Percentiles rank a stretch among this genome's conserved stretches.
phyloP scores from a whole-genome alignment of 2,329 filamentous ascomycete species.

The Botrytis hyacinthi region DNA sequence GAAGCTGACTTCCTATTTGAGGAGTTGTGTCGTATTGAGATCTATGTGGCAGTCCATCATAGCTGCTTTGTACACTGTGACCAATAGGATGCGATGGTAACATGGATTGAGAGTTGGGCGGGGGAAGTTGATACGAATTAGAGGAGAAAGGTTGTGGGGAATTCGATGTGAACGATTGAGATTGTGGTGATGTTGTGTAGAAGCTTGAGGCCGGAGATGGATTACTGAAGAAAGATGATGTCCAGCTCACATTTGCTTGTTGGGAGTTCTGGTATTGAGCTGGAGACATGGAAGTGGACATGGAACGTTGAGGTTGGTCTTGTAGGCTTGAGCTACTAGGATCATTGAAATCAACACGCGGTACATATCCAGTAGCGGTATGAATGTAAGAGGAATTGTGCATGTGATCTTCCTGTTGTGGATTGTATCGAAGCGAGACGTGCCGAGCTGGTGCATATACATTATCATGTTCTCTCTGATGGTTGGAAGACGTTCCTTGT shows the following conservation, averaged over 20 bases:
- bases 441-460: constrained; percentile 19
- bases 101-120: constrained; percentile 14
- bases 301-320: constrained; percentile 25
- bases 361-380: constrained; percentile 10
- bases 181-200: constrained; percentile 31
- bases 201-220: constrained; percentile 23
- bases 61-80: neutral
- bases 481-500: constrained; percentile 6
- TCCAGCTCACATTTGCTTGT: constrained; percentile 2
- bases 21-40: constrained; percentile 16
- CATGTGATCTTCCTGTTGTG: constrained; percentile 7
- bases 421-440: constrained; percentile 1
- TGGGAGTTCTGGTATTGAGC: constrained; percentile 25
- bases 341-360: constrained; percentile 21
- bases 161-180: constrained; percentile 21
- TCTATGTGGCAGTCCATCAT: constrained; percentile 12
- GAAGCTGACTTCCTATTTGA: constrained; percentile 22
- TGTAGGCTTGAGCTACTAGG: constrained; percentile 26
- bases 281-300: constrained; percentile 24
- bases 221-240: constrained; percentile 23
- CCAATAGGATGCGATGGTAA: neutral
- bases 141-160: constrained; percentile 5
- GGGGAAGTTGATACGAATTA: constrained; percentile 27
- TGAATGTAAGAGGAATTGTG: constrained; percentile 3
- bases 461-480: constrained; percentile 23